Evolutionary conservation across 1,139 yeast species (phyloP).

Genomic region (Arxiozyma bovina): DNA sequence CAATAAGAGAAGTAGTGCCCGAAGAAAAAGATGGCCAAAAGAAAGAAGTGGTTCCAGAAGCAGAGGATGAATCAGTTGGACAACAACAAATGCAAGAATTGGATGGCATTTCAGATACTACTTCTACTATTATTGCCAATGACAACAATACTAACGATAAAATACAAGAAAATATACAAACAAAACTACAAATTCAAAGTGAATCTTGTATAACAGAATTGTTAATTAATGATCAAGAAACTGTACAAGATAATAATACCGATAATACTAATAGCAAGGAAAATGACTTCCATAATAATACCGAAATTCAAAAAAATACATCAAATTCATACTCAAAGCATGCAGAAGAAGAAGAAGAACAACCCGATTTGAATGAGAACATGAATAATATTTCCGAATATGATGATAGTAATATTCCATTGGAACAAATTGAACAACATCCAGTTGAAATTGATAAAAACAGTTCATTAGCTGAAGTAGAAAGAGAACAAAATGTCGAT

Average conservation of each 20-base stretch:
- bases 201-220: neutral
- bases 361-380: neutral
- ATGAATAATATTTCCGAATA: too few relatives aligned
- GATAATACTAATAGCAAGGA: neutral
- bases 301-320: neutral
- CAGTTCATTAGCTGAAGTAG: too few relatives aligned
- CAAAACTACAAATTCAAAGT: neutral
- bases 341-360: neutral
- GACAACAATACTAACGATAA: too few relatives aligned
- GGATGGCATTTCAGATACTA: too few relatives aligned
- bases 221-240: neutral
- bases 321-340: neutral
- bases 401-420: neutral
- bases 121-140: neutral
- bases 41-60: neutral
- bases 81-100: neutral
- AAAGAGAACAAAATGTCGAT: too few relatives aligned
- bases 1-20: neutral
- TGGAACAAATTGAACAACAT: neutral
- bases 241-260: neutral
- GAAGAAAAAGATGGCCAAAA: neutral
- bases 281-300: neutral
- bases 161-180: neutral
- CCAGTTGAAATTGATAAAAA: too few relatives aligned
- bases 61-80: neutral